Evolutionary conservation across 2,329 filamentous ascomycete genomes (phyloP).

Genomic region (Alternaria incomplexa): DNA sequence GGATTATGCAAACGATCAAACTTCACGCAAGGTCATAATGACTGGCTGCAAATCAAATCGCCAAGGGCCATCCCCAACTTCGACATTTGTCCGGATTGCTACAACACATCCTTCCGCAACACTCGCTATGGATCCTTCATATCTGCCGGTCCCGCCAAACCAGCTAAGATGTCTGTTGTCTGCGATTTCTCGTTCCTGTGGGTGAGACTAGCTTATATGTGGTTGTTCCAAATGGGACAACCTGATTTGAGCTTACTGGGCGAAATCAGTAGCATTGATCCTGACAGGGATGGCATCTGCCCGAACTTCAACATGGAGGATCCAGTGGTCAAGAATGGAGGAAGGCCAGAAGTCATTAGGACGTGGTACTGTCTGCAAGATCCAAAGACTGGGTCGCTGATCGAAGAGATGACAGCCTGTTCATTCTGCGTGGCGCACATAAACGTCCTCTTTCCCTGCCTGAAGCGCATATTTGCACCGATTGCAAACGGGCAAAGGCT

Average conservation of each 20-base stretch:
- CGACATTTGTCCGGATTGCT: slow-evolving; percentile 28
- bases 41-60: slow-evolving; percentile 22
- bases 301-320: slow-evolving; percentile 23
- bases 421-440: slow-evolving; percentile 22
- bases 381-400: slow-evolving; percentile 9
- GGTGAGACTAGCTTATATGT: slow-evolving; percentile 21
- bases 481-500: slow-evolving; percentile 14
- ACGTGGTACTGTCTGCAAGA: slow-evolving; percentile 27
- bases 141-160: slow-evolving; percentile 11
- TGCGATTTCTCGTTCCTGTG: slow-evolving; percentile 25
- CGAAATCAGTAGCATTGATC: slow-evolving; percentile 9
- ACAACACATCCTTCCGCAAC: slow-evolving; percentile 21
- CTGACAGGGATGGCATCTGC: slow-evolving; percentile 22
- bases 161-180: slow-evolving; percentile 2
- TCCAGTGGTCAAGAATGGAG: slow-evolving; percentile 14
- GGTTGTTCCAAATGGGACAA: slow-evolving; percentile 16
- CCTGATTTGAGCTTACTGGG: slow-evolving; percentile 23
- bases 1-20: slow-evolving; percentile 11
- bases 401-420: slow-evolving; percentile 30
- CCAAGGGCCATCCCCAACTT: slow-evolving; percentile 16
- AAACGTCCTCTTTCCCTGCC: slow-evolving; percentile 17
- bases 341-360: slow-evolving; percentile 17
- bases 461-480: slow-evolving; percentile 19
- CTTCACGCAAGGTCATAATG: slow-evolving; percentile 10
- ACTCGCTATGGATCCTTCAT: slow-evolving; percentile 21